These are phyloP conservation scores for Boletellus sp. DNA, from an alignment of 1,284 basidiomycete species.

Conservation along the genomic window DNA sequence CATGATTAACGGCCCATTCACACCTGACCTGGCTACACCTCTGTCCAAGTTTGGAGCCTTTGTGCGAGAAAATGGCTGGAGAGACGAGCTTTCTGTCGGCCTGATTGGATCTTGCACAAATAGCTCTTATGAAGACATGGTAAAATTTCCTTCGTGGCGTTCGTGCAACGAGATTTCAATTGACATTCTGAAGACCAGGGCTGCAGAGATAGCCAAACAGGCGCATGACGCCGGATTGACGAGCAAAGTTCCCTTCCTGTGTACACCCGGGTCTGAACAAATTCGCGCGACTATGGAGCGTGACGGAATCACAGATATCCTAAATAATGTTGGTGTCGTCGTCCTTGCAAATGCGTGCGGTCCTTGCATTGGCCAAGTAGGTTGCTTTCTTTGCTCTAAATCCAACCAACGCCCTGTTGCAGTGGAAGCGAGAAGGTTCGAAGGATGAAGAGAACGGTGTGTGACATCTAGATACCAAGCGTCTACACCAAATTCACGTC, in stretches of 20 bases:
- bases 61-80: constrained; percentile 84
- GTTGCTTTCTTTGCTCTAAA: constrained; percentile 14
- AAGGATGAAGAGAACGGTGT: constrained; percentile 89
- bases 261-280: constrained; percentile 96
- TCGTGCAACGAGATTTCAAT: not conserved
- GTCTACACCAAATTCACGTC: constrained; percentile 5
- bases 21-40: constrained; percentile 94
- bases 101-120: constrained; percentile 99
- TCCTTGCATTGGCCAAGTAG: constrained; percentile 94
- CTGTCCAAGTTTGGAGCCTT: constrained; percentile 87
- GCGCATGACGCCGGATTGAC: constrained; percentile 82
- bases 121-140: constrained; percentile 95
- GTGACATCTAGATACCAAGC: constrained; percentile 19
- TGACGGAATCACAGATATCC: constrained; percentile 78
- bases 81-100: constrained; percentile 86
- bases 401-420: constrained; percentile 3
- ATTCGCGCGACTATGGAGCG: constrained; percentile 98
- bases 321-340: constrained; percentile 85
- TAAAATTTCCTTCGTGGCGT: constrained; percentile 25
- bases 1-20: constrained; percentile 96
- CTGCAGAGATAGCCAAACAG: constrained; percentile 89
- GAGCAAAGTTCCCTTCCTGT: constrained; percentile 90
- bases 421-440: constrained; percentile 94
- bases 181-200: constrained; percentile 45
- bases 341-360: constrained; percentile 99